Evolutionary conservation across 2,329 filamentous ascomycete species (phyloP), one percentile per base, ranked within the genome.

Genomic region (Alternaria sp.): DNA sequence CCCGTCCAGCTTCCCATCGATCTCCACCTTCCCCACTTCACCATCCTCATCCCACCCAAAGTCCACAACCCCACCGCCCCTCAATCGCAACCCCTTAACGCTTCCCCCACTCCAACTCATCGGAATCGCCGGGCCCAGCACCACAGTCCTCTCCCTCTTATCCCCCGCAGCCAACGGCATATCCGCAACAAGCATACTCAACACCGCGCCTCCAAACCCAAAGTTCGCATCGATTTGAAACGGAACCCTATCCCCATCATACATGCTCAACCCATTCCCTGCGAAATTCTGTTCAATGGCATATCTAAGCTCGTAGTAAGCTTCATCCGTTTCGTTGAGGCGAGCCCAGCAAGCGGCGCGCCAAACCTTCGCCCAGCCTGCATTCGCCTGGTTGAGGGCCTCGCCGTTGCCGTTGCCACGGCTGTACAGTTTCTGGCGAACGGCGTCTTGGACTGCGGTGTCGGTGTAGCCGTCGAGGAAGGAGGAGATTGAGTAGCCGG

Each of bases 191-290:
- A 87, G 70, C 84, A 87, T 84, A 61, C 80, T 79, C 57, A 87
- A 62, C 55, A 86, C 79, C 0, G 84, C 85, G 0, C 84, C 86
- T 3, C 85, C 86, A 55, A 87, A 85, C 5, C 86, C 86, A 63
- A 86, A 88, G 69, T 88, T 88, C 7, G 86, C 87, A 70, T 88
- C 86, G 60, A 88, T 87, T 76, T 88, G 86, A 66, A 88, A 88
- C 1, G 86, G 85, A 50, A 76, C 73, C 6, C 80, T 73, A 10
- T 76, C 71, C 0, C 79, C 84, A 9, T 67, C 75, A 68, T 88
- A 88, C 82, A 87, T 85, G 45, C 80, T 83, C 28, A 88, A 74
- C 3, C 82, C 82, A 66, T 87, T 88, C 0, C 59, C 74, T 0
- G 80, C 85, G 23, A 86, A 83, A 66, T 88, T 88, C 40, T 80